Base-by-base conservation (phyloP, 1,139 yeast species). In the Martiniozyma asiatica region DNA sequence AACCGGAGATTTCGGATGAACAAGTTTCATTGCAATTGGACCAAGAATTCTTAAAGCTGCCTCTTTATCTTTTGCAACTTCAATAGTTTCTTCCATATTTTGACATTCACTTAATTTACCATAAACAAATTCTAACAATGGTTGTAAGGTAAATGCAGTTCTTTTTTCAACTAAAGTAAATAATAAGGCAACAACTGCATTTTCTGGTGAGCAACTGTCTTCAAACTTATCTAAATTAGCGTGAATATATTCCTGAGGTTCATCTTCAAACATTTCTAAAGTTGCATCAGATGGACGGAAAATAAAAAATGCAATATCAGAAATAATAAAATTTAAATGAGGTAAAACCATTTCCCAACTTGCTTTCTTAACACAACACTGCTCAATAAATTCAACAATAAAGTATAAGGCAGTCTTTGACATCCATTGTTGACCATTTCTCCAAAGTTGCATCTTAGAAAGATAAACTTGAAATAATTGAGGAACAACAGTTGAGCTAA, bases 171-270 rank as follows among this genome's bases (percentile, higher is more conserved):
- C 78, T 17, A 85, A 55, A 2, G 87, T 74, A 14, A 66, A 68
- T 35, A 79, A 56, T 32, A 79, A 58, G 2, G 73, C 68, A 35
- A 73, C 56, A 1, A 84, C 78, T 2, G 85, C 82, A 30, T 67
- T 57, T 48, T 77, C 84, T n/a, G 84, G 78, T 10, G 75, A 63
- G 36, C 65, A 60, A 25, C 57, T 59, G 34, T 67, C 75, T 33
- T 72, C 78, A 50, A 69, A 69, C 21, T 70, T 58, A 49, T 84
- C 94, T 47, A 84, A 65, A 35, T 74, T 72, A 42, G 78, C 65
- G 53, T 81, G 87, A 39, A 89, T 80, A 50, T 85, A 89, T 52
- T 87, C 96, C 35, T 73, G 80, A 6, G 97, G 97, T 48, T 89
- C 97, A 38, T 68, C 72, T 39, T 85, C 94, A 56, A 81, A 87